Base-by-base conservation (phyloP, 257 asterid species). In the Echites panduratus region DNA sequence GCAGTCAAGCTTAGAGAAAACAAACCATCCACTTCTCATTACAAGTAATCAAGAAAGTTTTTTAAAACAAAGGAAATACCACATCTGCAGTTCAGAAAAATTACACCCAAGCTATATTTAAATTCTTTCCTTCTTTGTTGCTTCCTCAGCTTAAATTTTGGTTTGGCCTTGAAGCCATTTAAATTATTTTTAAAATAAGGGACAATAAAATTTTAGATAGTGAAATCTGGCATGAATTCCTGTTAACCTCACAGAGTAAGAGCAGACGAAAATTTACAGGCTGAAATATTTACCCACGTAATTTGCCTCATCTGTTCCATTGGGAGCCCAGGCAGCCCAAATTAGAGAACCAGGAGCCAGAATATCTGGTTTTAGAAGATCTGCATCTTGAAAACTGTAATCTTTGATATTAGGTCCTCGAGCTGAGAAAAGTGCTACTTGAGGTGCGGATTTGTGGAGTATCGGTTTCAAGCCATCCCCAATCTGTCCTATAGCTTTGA, bases 281-380 rank as follows among this genome's bases (percentile, higher is more conserved):
- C 0, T 9, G 71, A 81, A 67, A n/a, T 79, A 61, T 76, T 79
- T 87, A 91, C 99, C 97, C 35, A 82, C 53, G 72, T 86, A 92
- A 82, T 95, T 88, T 24, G 98, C 85, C 82, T 95, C 97, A 44
- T 95, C 99, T 38, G 99, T 95, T 74, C 99, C 99, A 57, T 92
- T 90, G 32, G 88, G 97, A 71, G 98, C 81, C 99, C 99, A 95
- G 71, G 99, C 99, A 71, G 99, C 95, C 99, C 99, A 95, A 67
- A 95, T 95, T 12, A 95, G 89, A 80, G 96, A 88, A 62, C 99
- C 99, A 0, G 99, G 99, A 77, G 99, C 99, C 49, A 95, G 87
- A 79, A 95, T 95, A 77, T 95, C 99, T 2, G 99, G 99, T 82
- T 95, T 95, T 67, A 95, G 86, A 79, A 95, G 85, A 82, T 95